Percentiles rank a stretch among this genome's conserved stretches.
phyloP scores from a whole-genome alignment of 306 rosid genomes.

The Vigna nakashimae region DNA sequence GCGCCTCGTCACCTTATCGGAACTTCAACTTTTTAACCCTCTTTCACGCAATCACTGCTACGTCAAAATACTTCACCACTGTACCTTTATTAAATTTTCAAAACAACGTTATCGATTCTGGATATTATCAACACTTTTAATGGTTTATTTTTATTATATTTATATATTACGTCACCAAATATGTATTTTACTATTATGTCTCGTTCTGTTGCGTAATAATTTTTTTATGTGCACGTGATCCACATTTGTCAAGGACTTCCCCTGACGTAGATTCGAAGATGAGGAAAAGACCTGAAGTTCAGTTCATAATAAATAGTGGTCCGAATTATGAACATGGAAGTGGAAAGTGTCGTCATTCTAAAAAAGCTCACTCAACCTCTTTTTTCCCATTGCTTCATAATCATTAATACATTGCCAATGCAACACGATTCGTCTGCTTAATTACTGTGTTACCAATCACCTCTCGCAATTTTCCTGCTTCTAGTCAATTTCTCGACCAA shows the following conservation, averaged over 20 bases:
- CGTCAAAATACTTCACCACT: too few species aligned
- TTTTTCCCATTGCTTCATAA: not conserved
- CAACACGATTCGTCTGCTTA: not conserved
- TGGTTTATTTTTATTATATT: too few species aligned
- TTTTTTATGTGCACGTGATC: slow-evolving; percentile 1
- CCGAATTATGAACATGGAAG: not conserved
- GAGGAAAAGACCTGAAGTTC: not conserved
- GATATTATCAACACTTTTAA: too few species aligned
- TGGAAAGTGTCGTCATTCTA: slow-evolving; percentile 2
- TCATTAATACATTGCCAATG: not conserved
- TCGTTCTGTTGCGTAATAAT: too few species aligned
- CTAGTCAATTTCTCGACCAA: not conserved
- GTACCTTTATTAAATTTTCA: too few species aligned
- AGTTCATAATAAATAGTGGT: not conserved
- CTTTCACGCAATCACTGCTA: not conserved
- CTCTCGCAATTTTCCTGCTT: not conserved
- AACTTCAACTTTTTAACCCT: slow-evolving; percentile 4
- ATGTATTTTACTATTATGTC: too few species aligned
- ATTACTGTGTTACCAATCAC: not conserved
- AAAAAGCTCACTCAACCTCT: not conserved
- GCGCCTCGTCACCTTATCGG: slow-evolving; percentile 21
- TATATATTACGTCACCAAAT: too few species aligned
- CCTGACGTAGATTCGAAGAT: not conserved
- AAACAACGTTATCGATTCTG: too few species aligned
- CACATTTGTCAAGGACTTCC: not conserved